Evolutionary conservation across 2,329 filamentous ascomycete genomes (phyloP).

Genomic region (Monascus ruber): DNA sequence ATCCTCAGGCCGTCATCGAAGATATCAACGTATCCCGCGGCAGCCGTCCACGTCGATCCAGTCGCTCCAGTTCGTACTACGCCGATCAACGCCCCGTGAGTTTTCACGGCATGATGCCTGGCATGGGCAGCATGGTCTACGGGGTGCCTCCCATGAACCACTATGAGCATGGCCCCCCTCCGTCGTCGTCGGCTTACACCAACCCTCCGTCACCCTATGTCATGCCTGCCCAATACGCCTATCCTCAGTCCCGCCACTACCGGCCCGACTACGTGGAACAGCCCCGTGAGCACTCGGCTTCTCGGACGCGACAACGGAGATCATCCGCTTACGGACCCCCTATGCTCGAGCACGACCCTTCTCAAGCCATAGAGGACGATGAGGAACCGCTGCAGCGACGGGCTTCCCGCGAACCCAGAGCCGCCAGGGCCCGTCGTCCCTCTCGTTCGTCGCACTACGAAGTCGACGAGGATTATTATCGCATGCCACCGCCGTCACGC

Average conservation of each 20-base stretch:
- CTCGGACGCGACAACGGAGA: conserved; percentile 20
- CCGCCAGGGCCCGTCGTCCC: conserved; percentile 11
- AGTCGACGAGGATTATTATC: conserved; percentile 31
- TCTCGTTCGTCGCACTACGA: conserved; percentile 14
- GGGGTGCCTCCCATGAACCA: conserved; percentile 15
- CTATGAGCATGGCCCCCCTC: conserved; percentile 27
- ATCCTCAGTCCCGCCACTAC: neutral
- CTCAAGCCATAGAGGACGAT: conserved; percentile 20
- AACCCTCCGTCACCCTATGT: conserved; percentile 18
- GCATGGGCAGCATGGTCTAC: conserved; percentile 19
- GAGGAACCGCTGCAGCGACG: conserved; percentile 16
- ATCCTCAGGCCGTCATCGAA: conserved; percentile 16
- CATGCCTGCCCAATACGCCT: conserved; percentile 19
- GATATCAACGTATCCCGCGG: conserved; percentile 21
- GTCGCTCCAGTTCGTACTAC: conserved; percentile 27
- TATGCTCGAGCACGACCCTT: conserved; percentile 20
- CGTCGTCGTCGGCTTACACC: conserved; percentile 26
- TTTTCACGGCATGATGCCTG: conserved; percentile 25
- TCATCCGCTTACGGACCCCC: conserved; percentile 23
- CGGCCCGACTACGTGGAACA: conserved; percentile 11
- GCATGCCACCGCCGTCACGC: conserved; percentile 31
- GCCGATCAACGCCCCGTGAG: conserved; percentile 25
- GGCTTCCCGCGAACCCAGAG: conserved; percentile 18
- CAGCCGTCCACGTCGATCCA: conserved; percentile 15
- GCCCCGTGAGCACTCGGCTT: conserved; percentile 21